Evolutionary conservation across 208 protist genomes (phyloP).

Genomic region (Trypanosoma caninum): DNA sequence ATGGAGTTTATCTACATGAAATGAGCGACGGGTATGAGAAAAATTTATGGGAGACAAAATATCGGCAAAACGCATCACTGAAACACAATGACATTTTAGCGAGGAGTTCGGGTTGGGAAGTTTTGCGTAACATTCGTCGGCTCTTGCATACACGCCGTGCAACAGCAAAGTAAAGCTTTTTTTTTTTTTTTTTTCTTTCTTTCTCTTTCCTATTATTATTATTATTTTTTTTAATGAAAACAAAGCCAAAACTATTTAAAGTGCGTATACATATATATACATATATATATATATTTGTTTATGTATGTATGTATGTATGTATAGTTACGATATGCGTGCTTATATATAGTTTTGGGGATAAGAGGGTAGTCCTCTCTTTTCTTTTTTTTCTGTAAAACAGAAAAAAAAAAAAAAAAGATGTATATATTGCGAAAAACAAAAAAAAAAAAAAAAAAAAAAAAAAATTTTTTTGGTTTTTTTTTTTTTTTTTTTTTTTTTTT

Average conservation of each 20-base stretch:
- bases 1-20: no score
- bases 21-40: background rate
- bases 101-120: constrained; percentile 21
- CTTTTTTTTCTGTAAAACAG: background rate
- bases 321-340: no score
- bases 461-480: no score
- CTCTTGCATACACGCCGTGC: constrained; percentile 32
- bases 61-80: constrained; percentile 21
- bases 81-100: constrained; percentile 17
- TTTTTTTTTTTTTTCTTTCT: background rate
- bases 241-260: background rate
- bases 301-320: background rate
- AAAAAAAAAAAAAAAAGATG: background rate
- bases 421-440: background rate
- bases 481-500: background rate
- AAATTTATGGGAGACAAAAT: background rate
- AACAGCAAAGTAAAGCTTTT: background rate
- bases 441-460: constrained; percentile 6
- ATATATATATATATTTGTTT: background rate
- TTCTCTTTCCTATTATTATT: background rate
- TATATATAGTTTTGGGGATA: no score
- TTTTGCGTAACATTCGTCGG: constrained; percentile 31
- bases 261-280: background rate
- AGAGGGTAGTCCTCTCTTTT: background rate
- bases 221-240: background rate